Evolutionary conservation across 225 moss, liverwort and hornwort genomes (phyloP).

Genomic region (Pseudoscleropodium purum): DNA sequence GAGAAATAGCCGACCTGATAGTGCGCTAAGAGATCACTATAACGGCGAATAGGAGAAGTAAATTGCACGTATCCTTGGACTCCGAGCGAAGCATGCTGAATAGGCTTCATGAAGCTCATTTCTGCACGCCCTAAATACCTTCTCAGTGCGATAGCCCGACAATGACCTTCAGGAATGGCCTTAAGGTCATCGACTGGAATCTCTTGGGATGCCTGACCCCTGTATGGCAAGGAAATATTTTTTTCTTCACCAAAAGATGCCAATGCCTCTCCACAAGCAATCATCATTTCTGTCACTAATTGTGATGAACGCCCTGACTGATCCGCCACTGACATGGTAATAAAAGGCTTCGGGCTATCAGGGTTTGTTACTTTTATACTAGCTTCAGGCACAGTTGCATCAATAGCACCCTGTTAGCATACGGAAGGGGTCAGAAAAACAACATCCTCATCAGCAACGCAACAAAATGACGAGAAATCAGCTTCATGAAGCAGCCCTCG

Average conservation of each 20-base stretch:
- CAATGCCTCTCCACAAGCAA: constrained; percentile 85
- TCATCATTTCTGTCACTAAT: constrained; percentile 97
- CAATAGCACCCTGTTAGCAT: constrained; percentile 69
- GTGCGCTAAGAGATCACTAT: constrained; percentile 76
- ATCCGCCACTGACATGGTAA: constrained; percentile 54
- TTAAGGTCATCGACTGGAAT: constrained; percentile 31
- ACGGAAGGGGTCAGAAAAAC: background rate
- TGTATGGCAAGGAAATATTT: constrained; percentile 74
- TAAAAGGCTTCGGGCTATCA: constrained; percentile 55
- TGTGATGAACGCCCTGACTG: constrained; percentile 61
- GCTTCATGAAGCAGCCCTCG: background rate
- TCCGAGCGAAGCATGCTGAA: constrained; percentile 77
- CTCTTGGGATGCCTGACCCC: constrained; percentile 68
- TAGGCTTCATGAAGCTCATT: constrained; percentile 74
- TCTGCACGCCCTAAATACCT: constrained; percentile 76
- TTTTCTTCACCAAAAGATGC: constrained; percentile 70
- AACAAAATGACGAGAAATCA: background rate
- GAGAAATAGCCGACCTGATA: constrained; percentile 59
- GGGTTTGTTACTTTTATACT: constrained; percentile 61
- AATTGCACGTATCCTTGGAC: constrained; percentile 92
- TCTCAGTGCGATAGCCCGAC: constrained; percentile 68
- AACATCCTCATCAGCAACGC: background rate
- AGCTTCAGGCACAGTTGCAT: constrained; percentile 63
- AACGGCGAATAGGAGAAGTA: constrained; percentile 95
- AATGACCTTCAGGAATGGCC: constrained; percentile 72